Percentiles rank a stretch among this genome's conserved stretches.
These are phyloP conservation scores for Arachis hypogaea DNA, from an alignment of 306 rosid species.

Conservation along the genomic window DNA sequence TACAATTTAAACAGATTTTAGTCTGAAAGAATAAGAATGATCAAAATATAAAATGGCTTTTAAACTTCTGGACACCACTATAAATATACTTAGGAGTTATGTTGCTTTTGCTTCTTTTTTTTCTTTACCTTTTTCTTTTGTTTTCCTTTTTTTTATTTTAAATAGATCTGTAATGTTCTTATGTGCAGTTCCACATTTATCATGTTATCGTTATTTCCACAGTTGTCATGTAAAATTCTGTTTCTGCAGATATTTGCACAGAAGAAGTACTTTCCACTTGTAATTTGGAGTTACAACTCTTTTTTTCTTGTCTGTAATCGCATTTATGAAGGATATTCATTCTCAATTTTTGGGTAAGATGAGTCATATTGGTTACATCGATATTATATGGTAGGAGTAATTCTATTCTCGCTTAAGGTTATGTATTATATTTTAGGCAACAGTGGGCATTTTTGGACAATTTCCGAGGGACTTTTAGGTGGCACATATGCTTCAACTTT, in stretches of 20 bases:
- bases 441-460: slow-evolving; percentile 75
- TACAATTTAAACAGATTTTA: not conserved
- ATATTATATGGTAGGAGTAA: slow-evolving; percentile 28
- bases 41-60: not conserved
- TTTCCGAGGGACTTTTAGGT: slow-evolving; percentile 87
- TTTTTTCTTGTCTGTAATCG: slow-evolving; percentile 90
- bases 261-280: slow-evolving; percentile 63
- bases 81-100: too few species aligned
- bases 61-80: not conserved
- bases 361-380: slow-evolving; percentile 39
- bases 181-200: slow-evolving; percentile 30
- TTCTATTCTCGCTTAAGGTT: slow-evolving; percentile 32
- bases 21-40: slow-evolving; percentile 1
- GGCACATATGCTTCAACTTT: slow-evolving; percentile 98
- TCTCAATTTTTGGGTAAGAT: slow-evolving; percentile 83
- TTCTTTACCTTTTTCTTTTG: too few species aligned
- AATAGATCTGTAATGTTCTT: slow-evolving; percentile 22
- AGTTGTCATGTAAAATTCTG: slow-evolving; percentile 24
- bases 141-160: not conserved
- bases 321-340: slow-evolving; percentile 86
- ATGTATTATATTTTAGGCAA: slow-evolving; percentile 53
- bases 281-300: slow-evolving; percentile 81
- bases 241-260: slow-evolving; percentile 71
- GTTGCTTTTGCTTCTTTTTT: too few species aligned
- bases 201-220: slow-evolving; percentile 21